These are phyloP conservation scores for Ogataea pignaliae DNA, from an alignment of 805 yeast species.

Conservation along the genomic window DNA sequence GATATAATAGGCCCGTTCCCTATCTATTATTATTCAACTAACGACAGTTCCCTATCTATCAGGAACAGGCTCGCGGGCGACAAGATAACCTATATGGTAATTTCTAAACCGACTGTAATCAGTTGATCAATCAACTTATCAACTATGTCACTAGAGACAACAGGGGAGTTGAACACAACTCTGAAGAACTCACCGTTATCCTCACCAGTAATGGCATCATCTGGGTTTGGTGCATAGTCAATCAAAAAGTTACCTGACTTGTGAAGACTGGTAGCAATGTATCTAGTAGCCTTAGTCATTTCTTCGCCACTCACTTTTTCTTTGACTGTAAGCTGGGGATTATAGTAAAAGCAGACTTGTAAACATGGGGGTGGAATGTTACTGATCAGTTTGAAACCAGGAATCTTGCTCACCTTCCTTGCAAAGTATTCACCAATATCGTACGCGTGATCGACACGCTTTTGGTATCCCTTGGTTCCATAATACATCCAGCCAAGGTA, in stretches of 20 bases:
- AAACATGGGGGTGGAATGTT: conserved; percentile 66
- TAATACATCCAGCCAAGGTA: conserved; percentile 80
- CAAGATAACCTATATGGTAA: not conserved
- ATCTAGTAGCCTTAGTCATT: conserved; percentile 55
- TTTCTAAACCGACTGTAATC: conserved; percentile 30
- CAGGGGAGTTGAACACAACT: conserved; percentile 77
- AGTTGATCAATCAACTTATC: conserved; percentile 42
- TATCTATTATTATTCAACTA: no score
- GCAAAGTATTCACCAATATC: conserved; percentile 62
- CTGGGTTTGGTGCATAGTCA: conserved; percentile 72
- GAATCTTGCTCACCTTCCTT: conserved; percentile 29
- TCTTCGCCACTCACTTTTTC: conserved; percentile 26
- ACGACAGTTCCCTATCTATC: no score
- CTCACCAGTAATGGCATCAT: conserved; percentile 34
- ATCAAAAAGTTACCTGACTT: conserved; percentile 62
- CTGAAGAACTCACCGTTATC: conserved; percentile 75
- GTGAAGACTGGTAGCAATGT: conserved; percentile 58
- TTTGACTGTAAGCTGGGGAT: conserved; percentile 30
- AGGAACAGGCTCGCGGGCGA: not conserved
- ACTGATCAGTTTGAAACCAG: conserved; percentile 54
- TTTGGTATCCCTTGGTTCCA: conserved; percentile 61
- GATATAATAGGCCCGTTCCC: no score
- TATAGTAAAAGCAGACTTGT: conserved; percentile 79
- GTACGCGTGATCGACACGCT: conserved; percentile 70
- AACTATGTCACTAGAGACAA: conserved; percentile 37